Base-by-base conservation (phyloP, 805 yeast species). In the Candida ovalis region DNA sequence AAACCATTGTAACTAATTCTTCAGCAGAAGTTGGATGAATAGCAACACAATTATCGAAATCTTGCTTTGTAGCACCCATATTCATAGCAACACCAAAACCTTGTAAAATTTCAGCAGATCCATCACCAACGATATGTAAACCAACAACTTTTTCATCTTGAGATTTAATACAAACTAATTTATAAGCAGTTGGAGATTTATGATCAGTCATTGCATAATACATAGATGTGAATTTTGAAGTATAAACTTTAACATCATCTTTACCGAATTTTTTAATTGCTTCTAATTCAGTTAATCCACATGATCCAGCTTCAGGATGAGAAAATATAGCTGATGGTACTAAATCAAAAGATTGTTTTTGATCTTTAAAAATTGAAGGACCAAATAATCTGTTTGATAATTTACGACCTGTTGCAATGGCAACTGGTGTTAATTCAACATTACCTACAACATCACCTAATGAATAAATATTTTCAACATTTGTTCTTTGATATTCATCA, bases 1-100 rank as follows among this genome's bases (percentile, higher is more conserved):
- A 76, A 43, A 70, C 75, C 80, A 87, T 72, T 21, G 99, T 94
- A 35, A 94, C 99, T 44, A 94, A 71, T 73, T 94, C 99, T 74
- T 94, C 99, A 38, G 99, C 99, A 56, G 95, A 82, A 1, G 99
- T 94, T 54, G 99, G 99, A 67, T 94, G 99, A 64, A 94, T 94
- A 33, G 99, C 99, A 40, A 94, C 98, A 73, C 95, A 88, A 67
- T 74, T 82, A 71, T 94, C 99, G 56, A 94, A 94, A 68, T 94
- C 97, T 41, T 80, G 81, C 75, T 94, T 94, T 33, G 99, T 94
- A 38, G 99, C 99, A 30, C 99, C 99, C 99, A 94, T 94, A 73
- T 91, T 91, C 55, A 94, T 74, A 44, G 99, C 99, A 46, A 91
- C 99, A 50, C 98, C 99, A 62, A 94, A 94, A 35, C 99, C 99